Conservation (phyloP, 2,329 filamentous ascomycete species). For the Trichoderma brevicompactum region DNA sequence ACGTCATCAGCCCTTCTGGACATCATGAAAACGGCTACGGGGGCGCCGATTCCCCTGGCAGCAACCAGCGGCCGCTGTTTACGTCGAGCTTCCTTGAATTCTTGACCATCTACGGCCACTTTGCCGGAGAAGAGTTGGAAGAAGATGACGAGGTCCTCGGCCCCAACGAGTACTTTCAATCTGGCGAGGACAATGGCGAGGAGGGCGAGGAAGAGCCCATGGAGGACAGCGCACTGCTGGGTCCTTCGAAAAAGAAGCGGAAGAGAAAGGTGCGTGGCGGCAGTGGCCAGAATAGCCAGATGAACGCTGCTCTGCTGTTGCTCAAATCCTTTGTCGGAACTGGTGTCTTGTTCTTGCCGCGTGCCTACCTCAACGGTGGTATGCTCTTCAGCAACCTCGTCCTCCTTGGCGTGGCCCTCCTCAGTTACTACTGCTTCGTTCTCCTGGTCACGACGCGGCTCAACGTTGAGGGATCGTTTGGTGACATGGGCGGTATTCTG, state of each 20-base stretch:
- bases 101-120: slow-evolving; percentile 91
- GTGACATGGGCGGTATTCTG: slow-evolving; percentile 90
- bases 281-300: slow-evolving; percentile 76
- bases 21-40: slow-evolving; percentile 42
- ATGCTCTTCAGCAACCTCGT: slow-evolving; percentile 97
- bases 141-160: slow-evolving; percentile 91
- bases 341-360: slow-evolving; percentile 88
- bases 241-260: slow-evolving; percentile 72
- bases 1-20: slow-evolving; percentile 64
- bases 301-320: slow-evolving; percentile 79
- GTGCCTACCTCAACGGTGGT: slow-evolving; percentile 92
- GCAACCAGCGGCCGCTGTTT: slow-evolving; percentile 61
- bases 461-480: slow-evolving; percentile 90
- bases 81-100: slow-evolving; percentile 97
- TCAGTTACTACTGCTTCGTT: slow-evolving; percentile 98
- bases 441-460: slow-evolving; percentile 85
- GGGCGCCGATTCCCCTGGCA: slow-evolving; percentile 42
- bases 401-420: slow-evolving; percentile 77
- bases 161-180: slow-evolving; percentile 90
- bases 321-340: slow-evolving; percentile 98
- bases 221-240: slow-evolving; percentile 84
- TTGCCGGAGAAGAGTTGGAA: slow-evolving; percentile 94
- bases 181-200: slow-evolving; percentile 69
- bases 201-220: slow-evolving; percentile 76
- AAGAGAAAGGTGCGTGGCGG: slow-evolving; percentile 75